phyloP scores from a whole-genome alignment of 176 grass and related monocot genomes.

The Aechmea fasciata region DNA sequence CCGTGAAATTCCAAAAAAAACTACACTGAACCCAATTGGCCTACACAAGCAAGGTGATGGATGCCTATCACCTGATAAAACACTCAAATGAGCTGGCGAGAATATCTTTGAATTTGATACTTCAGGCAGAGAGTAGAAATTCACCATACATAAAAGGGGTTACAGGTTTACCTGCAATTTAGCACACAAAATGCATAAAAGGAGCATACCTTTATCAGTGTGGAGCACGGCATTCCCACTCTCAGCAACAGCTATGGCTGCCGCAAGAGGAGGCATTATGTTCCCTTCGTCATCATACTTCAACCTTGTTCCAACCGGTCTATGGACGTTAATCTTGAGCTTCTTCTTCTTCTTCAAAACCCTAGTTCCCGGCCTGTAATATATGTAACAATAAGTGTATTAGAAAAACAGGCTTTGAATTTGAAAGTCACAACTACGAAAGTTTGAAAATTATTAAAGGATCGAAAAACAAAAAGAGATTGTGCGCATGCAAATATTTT shows the following conservation, averaged over 20 bases:
- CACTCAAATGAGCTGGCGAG: too few relatives aligned
- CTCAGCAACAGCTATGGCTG: constrained; percentile 49
- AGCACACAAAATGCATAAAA: not conserved
- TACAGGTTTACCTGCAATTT: not conserved
- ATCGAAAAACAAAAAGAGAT: too few relatives aligned
- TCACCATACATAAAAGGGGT: not conserved
- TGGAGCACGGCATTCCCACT: constrained; percentile 35
- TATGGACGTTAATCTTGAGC: constrained; percentile 82
- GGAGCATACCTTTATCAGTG: constrained; percentile 43
- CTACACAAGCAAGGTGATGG: too few relatives aligned
- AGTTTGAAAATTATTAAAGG: not conserved
- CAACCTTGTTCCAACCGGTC: constrained; percentile 69
- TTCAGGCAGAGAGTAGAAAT: too few relatives aligned
- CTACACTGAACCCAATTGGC: too few relatives aligned
- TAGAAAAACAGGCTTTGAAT: not conserved
- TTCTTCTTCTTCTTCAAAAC: constrained; percentile 83
- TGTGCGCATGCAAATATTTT: too few relatives aligned
- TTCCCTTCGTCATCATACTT: constrained; percentile 85
- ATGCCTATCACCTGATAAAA: too few relatives aligned
- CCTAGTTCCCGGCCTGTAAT: constrained; percentile 36
- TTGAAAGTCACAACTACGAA: not conserved
- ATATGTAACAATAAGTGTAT: not conserved
- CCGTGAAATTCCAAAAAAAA: too few relatives aligned
- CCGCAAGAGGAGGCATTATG: constrained; percentile 60
- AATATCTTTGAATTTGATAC: too few relatives aligned